phyloP scores from a whole-genome alignment of 352 stramenopile species.

The Blastocystis sp. region DNA sequence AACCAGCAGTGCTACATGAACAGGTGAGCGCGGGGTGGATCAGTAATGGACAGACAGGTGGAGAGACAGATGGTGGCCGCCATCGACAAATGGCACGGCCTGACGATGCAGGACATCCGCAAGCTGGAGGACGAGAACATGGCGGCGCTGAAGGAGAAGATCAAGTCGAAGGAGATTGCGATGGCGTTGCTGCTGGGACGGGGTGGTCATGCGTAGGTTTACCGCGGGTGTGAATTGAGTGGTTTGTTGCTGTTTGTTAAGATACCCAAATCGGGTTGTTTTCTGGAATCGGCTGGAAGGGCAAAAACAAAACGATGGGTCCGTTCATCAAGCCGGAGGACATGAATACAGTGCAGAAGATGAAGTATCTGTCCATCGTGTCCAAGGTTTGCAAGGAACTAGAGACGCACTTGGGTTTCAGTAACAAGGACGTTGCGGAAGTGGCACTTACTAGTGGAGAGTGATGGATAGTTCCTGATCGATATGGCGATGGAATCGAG shows the following conservation, averaged over 20 bases:
- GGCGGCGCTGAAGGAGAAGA: constrained; percentile 61
- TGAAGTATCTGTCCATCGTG: constrained; percentile 67
- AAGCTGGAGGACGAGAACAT: constrained; percentile 52
- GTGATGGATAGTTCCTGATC: constrained; percentile 64
- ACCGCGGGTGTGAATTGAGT: constrained; percentile 52
- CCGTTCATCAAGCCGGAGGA: constrained; percentile 40
- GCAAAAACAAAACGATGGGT: constrained; percentile 8
- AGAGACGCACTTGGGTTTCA: constrained; percentile 59
- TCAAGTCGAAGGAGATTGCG: constrained; percentile 60
- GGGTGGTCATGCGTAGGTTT: constrained; percentile 27
- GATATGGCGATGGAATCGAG: constrained; percentile 1
- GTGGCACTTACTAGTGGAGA: neutral
- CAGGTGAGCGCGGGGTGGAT: neutral
- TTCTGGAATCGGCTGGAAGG: neutral
- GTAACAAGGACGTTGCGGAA: constrained; percentile 67
- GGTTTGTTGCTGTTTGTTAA: neutral
- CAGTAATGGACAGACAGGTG: constrained; percentile 14
- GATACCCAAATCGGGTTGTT: neutral
- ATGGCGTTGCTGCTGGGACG: constrained; percentile 20
- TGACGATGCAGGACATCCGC: constrained; percentile 62
- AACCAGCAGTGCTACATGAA: constrained; percentile 69
- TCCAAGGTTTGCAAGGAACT: constrained; percentile 69
- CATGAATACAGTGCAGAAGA: constrained; percentile 69
- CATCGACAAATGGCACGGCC: constrained; percentile 65
- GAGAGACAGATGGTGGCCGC: constrained; percentile 44